A percentile compares a stretch with the other conserved stretches of the same genome.
These are phyloP conservation scores for Lecanicillium sp. DNA, from an alignment of 2,329 filamentous ascomycete species.

Conservation along the genomic window DNA sequence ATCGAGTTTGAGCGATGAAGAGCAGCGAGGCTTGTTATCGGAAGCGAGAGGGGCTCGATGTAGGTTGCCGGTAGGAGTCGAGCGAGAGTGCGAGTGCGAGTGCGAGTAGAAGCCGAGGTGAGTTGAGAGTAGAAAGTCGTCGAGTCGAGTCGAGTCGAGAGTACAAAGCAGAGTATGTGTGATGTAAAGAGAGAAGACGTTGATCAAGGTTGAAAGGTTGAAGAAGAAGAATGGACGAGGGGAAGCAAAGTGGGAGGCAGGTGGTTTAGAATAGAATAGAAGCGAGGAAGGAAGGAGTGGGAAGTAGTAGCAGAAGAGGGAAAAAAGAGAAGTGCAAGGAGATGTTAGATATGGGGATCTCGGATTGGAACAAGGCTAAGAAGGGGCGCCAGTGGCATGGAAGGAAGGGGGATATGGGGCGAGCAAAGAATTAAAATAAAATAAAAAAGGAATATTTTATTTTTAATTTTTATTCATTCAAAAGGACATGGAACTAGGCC, in stretches of 20 bases:
- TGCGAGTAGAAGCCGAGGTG: too few species aligned
- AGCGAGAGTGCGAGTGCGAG: too few species aligned
- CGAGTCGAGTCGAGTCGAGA: too few species aligned
- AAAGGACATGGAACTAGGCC: too few species aligned
- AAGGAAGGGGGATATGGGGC: slow-evolving; percentile 10
- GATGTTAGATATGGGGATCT: slow-evolving; percentile 14
- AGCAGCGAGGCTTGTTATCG: too few species aligned
- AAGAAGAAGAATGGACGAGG: neutral
- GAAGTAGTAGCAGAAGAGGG: slow-evolving; percentile 16
- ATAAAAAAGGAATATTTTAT: neutral
- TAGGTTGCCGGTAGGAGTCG: too few species aligned
- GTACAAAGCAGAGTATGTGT: neutral
- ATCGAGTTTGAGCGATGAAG: too few species aligned
- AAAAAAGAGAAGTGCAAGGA: slow-evolving; percentile 18
- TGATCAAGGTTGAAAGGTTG: neutral
- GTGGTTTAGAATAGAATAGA: slow-evolving; percentile 15
- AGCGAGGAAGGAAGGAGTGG: slow-evolving; percentile 17
- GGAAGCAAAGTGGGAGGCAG: slow-evolving; percentile 14
- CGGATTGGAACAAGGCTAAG: slow-evolving; percentile 16
- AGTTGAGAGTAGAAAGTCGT: too few species aligned
- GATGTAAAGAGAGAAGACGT: neutral
- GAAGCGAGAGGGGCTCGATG: too few species aligned
- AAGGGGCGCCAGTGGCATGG: slow-evolving; percentile 11
- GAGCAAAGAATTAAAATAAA: slow-evolving; percentile 7
- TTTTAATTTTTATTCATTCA: too few species aligned